These are phyloP conservation scores for Pyropia haitanensis DNA, from an alignment of 23 red algal genomes.

Conservation along the genomic window DNA sequence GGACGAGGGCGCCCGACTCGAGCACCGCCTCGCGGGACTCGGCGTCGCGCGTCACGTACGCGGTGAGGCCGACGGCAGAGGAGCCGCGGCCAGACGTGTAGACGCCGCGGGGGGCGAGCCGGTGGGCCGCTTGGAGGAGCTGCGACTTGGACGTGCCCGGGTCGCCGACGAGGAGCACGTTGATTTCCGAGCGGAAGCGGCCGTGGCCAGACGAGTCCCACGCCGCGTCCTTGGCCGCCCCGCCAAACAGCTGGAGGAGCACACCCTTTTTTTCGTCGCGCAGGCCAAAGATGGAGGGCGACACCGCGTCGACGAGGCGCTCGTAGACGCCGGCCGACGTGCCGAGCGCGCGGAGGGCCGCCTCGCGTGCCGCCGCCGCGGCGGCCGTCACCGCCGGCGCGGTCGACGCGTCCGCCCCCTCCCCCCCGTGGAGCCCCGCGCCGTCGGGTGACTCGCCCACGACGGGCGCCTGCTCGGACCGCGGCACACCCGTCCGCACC, in stretches of 20 bases:
- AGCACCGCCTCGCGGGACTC: slow-evolving; percentile 88
- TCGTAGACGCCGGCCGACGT: slow-evolving; percentile 56
- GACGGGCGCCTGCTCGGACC: not conserved
- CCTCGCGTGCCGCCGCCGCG: slow-evolving; percentile 27
- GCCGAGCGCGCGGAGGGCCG: slow-evolving; percentile 47
- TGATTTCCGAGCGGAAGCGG: slow-evolving; percentile 82
- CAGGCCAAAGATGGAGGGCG: slow-evolving; percentile 94
- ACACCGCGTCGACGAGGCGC: slow-evolving; percentile 59
- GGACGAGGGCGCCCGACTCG: slow-evolving; percentile 87
- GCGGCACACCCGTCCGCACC: too few relatives aligned
- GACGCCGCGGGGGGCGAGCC: slow-evolving; percentile 89
- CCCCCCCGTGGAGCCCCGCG: not conserved
- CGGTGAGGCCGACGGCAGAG: slow-evolving; percentile 96
- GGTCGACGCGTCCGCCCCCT: slow-evolving; percentile 13
- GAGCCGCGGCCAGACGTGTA: slow-evolving; percentile 97
- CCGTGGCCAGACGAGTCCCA: slow-evolving; percentile 41
- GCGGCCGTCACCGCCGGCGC: slow-evolving; percentile 6
- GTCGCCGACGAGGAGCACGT: slow-evolving; percentile 92
- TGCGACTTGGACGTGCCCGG: slow-evolving; percentile 90
- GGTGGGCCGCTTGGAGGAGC: slow-evolving; percentile 78
- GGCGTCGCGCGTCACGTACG: slow-evolving; percentile 86
- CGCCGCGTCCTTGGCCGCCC: slow-evolving; percentile 49
- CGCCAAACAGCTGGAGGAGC: slow-evolving; percentile 93
- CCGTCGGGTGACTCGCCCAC: slow-evolving; percentile 3
- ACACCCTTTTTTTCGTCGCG: slow-evolving; percentile 92